Base-by-base conservation (phyloP, 768 basidiomycete genomes). In the Boletus huronensis region DNA sequence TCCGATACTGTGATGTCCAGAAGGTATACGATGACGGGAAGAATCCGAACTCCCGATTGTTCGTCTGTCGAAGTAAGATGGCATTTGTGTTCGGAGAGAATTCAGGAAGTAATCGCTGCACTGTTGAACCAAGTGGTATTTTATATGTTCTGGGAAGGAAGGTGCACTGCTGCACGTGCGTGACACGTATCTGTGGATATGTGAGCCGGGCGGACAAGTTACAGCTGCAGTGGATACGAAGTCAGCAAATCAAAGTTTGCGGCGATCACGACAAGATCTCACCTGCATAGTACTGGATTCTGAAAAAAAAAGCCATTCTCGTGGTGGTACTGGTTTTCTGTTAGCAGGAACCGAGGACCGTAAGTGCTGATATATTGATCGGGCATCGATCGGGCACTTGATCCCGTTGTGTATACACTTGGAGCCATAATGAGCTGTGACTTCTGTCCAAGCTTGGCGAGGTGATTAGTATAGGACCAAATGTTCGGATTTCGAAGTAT, bases 1-100 rank as follows among this genome's bases (percentile, higher is more conserved):
- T 11, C 44, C 28, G 28, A 32, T 21, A 19, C 39, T 31, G 40
- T 16, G 40, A 10, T 26, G 23, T 19, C 38, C 25, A 14, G 56
- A 40, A 21, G 25, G 36, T 11, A 19, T 19, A 25, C 2, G 48
- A 16, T 8, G 48, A 40, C 7, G 44, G 4, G 51, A 26, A 0
- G 44, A 7, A 36, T 48, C 48, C n/a, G 14, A 28, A 16, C 35
- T 36, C 6, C 43, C 50, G 3, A 29, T 26, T 5, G 41, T 53
- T 8, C 34, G 53, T 50, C 50, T 50, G 57, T 55, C 9, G 23
- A 58, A 42, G 49, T 48, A 53, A 6, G 50, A 52, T 8, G 60
- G 1, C 57, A 62, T 57, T 41, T 17, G n/a, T 29, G 35, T 25
- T 42, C 1, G 23, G 42, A 38, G 48, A 31, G 46, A 21, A 23